Percentiles rank a stretch among this genome's conserved stretches.
Evolutionary conservation across 345 rosid genomes (phyloP).

Genomic region (Gossypium longicalyx): DNA sequence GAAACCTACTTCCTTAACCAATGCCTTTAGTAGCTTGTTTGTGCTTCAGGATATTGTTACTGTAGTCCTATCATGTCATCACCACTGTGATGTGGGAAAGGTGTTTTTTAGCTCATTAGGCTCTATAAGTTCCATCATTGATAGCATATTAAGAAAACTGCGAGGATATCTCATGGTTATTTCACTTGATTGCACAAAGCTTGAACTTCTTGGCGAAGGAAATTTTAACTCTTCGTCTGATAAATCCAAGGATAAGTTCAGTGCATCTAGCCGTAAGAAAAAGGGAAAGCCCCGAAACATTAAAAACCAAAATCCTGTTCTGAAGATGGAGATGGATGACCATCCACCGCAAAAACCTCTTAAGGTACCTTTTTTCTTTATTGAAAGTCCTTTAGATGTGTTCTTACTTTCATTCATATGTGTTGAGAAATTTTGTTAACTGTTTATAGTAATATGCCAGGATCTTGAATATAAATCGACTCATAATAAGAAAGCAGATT

Average conservation of each 20-base stretch:
- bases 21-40: constrained; percentile 42
- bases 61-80: constrained; percentile 35
- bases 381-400: constrained; percentile 4
- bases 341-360: constrained; percentile 24
- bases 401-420: constrained; percentile 5
- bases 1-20: constrained; percentile 30
- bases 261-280: constrained; percentile 45
- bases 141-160: constrained; percentile 66
- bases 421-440: constrained; percentile 8
- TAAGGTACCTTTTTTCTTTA: constrained; percentile 43
- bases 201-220: constrained; percentile 74
- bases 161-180: constrained; percentile 66
- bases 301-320: constrained; percentile 41
- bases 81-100: constrained; percentile 34
- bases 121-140: constrained; percentile 55
- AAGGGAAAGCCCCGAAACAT: constrained; percentile 45
- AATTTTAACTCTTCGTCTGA: constrained; percentile 37
- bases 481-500: constrained; percentile 27
- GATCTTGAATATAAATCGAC: constrained; percentile 23
- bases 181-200: constrained; percentile 66
- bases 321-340: constrained; percentile 26
- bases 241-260: constrained; percentile 50
- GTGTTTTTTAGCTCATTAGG: constrained; percentile 65
- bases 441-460: constrained; percentile 29
- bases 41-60: constrained; percentile 55